phyloP scores from a whole-genome alignment of 352 stramenopile species.

The Aphanomyces cochlioides region DNA sequence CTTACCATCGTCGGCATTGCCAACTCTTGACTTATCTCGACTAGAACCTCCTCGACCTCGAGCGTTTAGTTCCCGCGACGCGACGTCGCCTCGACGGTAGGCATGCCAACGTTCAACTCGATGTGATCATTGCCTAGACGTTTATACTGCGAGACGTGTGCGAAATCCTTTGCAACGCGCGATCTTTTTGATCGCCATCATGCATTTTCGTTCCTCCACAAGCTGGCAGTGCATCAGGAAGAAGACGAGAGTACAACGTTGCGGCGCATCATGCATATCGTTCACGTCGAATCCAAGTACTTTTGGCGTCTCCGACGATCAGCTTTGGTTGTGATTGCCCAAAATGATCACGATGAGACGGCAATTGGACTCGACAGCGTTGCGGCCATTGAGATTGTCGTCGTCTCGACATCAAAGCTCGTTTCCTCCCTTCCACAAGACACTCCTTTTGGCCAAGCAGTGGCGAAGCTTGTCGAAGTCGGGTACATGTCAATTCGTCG shows the following conservation, averaged over 20 bases:
- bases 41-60: too few species aligned
- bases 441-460: too few species aligned
- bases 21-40: too few species aligned
- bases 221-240: not conserved
- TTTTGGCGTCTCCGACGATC: slow-evolving; percentile 2
- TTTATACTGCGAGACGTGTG: slow-evolving; percentile 17
- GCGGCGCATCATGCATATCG: not conserved
- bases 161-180: not conserved
- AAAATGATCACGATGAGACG: not conserved
- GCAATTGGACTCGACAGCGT: not conserved
- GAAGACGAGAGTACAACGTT: not conserved
- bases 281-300: not conserved
- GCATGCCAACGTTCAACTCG: not conserved
- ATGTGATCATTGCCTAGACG: not conserved
- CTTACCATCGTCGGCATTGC: too few species aligned
- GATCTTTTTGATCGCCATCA: slow-evolving; percentile 6
- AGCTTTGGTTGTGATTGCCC: slow-evolving; percentile 1
- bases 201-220: slow-evolving; percentile 6
- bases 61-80: not conserved
- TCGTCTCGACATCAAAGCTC: not conserved
- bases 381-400: not conserved
- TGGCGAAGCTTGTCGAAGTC: not conserved
- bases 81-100: not conserved
- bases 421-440: too few species aligned
- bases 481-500: not conserved